phyloP scores from a whole-genome alignment of 306 rosid genomes.

The Vachellia pachyceras region DNA sequence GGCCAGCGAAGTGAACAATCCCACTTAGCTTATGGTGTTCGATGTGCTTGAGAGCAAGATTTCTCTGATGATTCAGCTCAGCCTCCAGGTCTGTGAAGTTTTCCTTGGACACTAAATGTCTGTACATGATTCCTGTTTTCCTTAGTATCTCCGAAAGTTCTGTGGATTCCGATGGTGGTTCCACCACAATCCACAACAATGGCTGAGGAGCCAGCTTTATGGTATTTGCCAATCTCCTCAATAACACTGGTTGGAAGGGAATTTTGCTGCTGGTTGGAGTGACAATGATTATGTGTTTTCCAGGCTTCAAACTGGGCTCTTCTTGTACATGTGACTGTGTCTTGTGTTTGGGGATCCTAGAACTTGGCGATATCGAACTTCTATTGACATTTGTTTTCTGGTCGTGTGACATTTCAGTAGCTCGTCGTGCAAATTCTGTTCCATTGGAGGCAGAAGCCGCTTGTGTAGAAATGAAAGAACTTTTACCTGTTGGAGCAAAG shows the following conservation, averaged over 20 bases:
- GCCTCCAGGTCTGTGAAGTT: conserved; percentile 75
- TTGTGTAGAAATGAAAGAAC: conserved; percentile 44
- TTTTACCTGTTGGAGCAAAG: conserved; percentile 84
- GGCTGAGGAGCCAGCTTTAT: conserved; percentile 72
- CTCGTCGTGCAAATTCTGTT: conserved; percentile 51
- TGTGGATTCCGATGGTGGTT: conserved; percentile 55
- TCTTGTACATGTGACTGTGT: conserved; percentile 2
- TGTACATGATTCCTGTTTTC: conserved; percentile 85
- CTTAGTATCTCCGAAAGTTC: conserved; percentile 62
- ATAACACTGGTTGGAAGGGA: conserved; percentile 52
- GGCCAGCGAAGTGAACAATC: conserved; percentile 93
- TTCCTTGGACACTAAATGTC: conserved; percentile 82
- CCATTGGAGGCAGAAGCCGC: conserved; percentile 36
- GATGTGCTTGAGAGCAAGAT: conserved; percentile 85
- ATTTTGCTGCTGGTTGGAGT: conserved; percentile 78
- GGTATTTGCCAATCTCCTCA: conserved; percentile 85
- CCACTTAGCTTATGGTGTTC: conserved; percentile 83
- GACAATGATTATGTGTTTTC: conserved; percentile 70
- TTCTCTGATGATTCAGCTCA: conserved; percentile 86
- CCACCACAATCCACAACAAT: conserved; percentile 89
- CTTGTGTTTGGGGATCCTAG: conserved; percentile 31
- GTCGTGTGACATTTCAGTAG: conserved; percentile 37
- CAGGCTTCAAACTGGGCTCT: conserved; percentile 45
- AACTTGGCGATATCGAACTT: conserved; percentile 46
- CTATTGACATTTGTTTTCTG: conserved; percentile 39